Base-by-base conservation (phyloP, 331 rosid genomes). In the Acacia concinna region DNA sequence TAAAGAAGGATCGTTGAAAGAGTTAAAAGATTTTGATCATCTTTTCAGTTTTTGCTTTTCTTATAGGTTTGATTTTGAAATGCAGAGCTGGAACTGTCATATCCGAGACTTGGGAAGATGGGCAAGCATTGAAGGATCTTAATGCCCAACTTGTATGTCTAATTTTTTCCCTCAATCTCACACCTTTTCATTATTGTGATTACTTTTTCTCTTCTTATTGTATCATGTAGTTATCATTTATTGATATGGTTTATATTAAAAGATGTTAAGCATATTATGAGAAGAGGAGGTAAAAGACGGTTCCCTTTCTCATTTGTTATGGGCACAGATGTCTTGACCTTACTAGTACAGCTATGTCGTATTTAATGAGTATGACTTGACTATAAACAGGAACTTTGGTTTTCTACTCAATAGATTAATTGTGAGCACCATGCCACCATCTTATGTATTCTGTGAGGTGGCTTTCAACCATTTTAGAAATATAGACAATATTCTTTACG, bases 31-130 rank as follows among this genome's bases (percentile, higher is more conserved):
- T 72, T 34, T 21, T 59, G 49, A 15, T 52, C 4, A 46, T 63
- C 10, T 76, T 37, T 78, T 46, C 40, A 34, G 31, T 56, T 49
- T 46, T 38, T 65, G 60, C 62, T 27, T 47, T 75, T 75, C 78
- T 65, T 79, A 73, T 73, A 59, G 0, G 44, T 64, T 49, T 77
- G 57, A 44, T 75, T 81, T 47, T 84, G 84, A 84, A 74, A 72
- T 84, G 68, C 83, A 96, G 99, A 85, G 99, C 99, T 86, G 99
- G 99, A 86, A 96, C 99, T 73, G 86, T 96, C 82, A 86, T 96
- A 82, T 91, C 98, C 1, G 99, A 96, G 91, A 96, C 95, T 18
- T 96, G 99, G 99, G 99, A 96, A 89, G 99, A 96, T 25, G 99
- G 99, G 81, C 99, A 91, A 87, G 97, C 93, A 20, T 85, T 96